Base-by-base conservation (phyloP, 73 alveolate species). In the Stentor roeselii region DNA sequence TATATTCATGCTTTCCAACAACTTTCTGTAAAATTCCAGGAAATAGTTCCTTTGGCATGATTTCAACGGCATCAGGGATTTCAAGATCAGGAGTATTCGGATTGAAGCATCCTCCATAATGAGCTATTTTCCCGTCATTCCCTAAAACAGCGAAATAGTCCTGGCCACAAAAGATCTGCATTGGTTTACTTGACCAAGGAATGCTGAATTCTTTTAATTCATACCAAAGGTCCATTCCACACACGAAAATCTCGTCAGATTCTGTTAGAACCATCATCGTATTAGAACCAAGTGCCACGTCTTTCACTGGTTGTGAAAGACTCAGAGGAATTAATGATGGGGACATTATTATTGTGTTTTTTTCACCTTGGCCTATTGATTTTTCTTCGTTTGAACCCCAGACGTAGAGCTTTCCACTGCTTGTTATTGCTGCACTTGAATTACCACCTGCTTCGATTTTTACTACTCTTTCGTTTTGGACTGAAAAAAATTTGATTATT, bases 351-450 rank as follows among this genome's bases (percentile, higher is more conserved):
- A 67, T 27, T 30, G 11, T 27, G 0, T 67, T 2, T 21, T 67
- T 40, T 1, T 67, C 80, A 21, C 41, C 41, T 30, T 27, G 27
- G 42, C 80, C 80, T 27, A 67, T n/a, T 67, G 21, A n/a, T 27
- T 34, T 11, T 21, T 67, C 42, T 1, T 34, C 41, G 41, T 67
- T 67, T 11, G 15, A 14, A 27, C 80, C 80, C 80, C 80, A 67
- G 27, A 2, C 80, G 34, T 67, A 67, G 41, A 67, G 0, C 34
- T 67, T 67, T 1, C 80, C 80, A 27, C 41, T 21, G 34, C 27
- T 11, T 67, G 80, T 67, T 67, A 67, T 27, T 1, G 80, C 80
- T 27, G 80, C 80, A 67, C 80, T 67, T 67, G 80, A 67, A 2
- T 67, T n/a, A 27, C 34, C 50, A 27, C 50, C 80, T 21, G 80